Evolutionary conservation across 2,329 filamentous ascomycete genomes (phyloP).

Genomic region (Nothopassalora personata): DNA sequence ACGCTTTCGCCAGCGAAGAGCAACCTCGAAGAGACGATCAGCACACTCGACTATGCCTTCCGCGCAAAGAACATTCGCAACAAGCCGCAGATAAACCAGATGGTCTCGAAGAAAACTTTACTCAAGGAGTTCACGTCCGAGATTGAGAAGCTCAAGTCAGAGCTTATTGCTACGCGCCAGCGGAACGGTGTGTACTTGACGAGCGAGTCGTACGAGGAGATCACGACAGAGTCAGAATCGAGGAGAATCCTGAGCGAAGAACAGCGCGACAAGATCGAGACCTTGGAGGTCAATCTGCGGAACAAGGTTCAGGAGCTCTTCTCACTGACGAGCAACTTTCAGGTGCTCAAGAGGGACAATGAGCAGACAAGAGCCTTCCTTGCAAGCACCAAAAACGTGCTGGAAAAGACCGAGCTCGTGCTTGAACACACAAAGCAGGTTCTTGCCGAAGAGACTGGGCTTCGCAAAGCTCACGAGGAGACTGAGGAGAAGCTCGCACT

Average conservation of each 20-base stretch:
- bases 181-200: conserved; percentile 93
- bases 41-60: conserved; percentile 95
- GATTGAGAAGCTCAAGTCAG: conserved; percentile 90
- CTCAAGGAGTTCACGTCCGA: conserved; percentile 84
- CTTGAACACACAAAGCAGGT: conserved; percentile 69
- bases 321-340: conserved; percentile 77
- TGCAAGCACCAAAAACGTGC: conserved; percentile 71
- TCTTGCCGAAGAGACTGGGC: conserved; percentile 70
- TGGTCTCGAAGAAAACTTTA: conserved; percentile 87
- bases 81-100: conserved; percentile 90
- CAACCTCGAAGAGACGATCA: conserved; percentile 96
- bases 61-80: conserved; percentile 97
- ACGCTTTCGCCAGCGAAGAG: conserved; percentile 91
- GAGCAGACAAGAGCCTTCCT: conserved; percentile 68
- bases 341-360: conserved; percentile 82
- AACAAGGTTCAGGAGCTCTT: conserved; percentile 94
- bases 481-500: conserved; percentile 73
- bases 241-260: conserved; percentile 87
- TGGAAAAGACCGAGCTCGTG: conserved; percentile 84
- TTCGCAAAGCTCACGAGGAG: conserved; percentile 77
- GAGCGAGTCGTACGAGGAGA: conserved; percentile 81
- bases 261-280: conserved; percentile 85
- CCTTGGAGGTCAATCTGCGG: conserved; percentile 80
- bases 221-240: conserved; percentile 88
- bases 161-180: conserved; percentile 85